Base-by-base conservation (phyloP, 2,329 filamentous ascomycete genomes). In the Pyricularia sp. region DNA sequence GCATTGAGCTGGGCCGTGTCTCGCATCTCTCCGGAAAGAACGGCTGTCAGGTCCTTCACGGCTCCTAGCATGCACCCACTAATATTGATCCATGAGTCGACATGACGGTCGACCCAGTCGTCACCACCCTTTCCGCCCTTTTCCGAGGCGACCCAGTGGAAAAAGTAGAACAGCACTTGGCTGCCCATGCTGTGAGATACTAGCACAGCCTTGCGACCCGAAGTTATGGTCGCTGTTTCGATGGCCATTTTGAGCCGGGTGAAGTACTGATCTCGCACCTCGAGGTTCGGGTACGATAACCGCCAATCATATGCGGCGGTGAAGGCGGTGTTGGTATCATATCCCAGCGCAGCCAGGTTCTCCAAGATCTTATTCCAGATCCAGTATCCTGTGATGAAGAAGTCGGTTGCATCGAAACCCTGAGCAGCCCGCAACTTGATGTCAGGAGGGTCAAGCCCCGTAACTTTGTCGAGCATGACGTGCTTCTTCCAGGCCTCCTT, bases 281-380 rank as follows among this genome's bases (percentile, higher is more conserved):
- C 95, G 58, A 97, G 88, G 74, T 98, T 97, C 70, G 86, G 83
- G 76, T 97, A 99, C 0, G 92, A 92, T 69, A 99, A 82, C 28
- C 95, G 88, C 95, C 95, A 99, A 80, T 99, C 95, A 77, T 99
- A 86, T 11, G 88, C 86, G 0, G 89, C 89, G 0, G 88, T 90
- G 74, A 86, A 90, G 2, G 87, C 88, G 74, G 88, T 91, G 36
- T 86, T 89, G 28, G 95, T 94, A 76, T 99, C 95, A 77, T 99
- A 99, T 17, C 95, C 95, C 70, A 99, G 91, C 0, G 93, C 95
- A 0, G 95, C 95, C 67, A 99, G 83, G 75, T 99, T 99, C 80
- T 99, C 95, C 66, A 99, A 84, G 70, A 99, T 97, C 80, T 98
- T 98, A 81, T 92, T 97, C 94, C 94, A 97, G 70, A 99, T 98